A percentile compares a stretch with the other conserved stretches of the same genome.
Evolutionary conservation across 2,329 filamentous ascomycete species (phyloP).

Genomic region (Chalaropsis ovoidea): DNA sequence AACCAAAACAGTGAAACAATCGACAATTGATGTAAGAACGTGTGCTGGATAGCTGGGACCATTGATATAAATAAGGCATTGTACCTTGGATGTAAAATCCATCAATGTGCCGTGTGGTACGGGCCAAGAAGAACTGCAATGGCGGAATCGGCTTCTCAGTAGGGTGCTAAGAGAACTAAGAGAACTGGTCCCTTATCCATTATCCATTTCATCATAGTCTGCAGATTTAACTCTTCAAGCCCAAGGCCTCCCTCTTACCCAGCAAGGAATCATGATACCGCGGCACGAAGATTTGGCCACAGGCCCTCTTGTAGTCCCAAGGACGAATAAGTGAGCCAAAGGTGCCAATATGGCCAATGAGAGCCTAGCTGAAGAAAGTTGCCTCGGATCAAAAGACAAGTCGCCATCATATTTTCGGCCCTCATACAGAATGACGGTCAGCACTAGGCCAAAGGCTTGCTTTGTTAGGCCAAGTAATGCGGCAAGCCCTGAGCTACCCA

Average conservation of each 20-base stretch:
- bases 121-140: neutral
- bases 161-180: neutral
- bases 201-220: neutral
- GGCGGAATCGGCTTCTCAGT: neutral
- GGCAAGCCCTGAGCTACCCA: neutral
- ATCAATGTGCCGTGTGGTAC: too few relatives aligned
- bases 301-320: neutral
- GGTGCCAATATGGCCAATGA: neutral
- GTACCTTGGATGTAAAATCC: neutral
- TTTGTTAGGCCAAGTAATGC: neutral
- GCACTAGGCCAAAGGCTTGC: conserved; percentile 3
- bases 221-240: neutral
- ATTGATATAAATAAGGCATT: neutral
- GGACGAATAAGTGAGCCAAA: neutral
- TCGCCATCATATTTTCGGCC: neutral
- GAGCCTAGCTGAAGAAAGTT: neutral
- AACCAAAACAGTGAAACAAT: neutral
- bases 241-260: neutral
- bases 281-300: neutral
- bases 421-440: neutral
- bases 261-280: neutral
- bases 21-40: neutral
- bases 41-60: neutral
- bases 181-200: neutral
- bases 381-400: neutral